Base-by-base conservation (phyloP, 495 filamentous ascomycete species). In the Aspergillus ostianus region DNA sequence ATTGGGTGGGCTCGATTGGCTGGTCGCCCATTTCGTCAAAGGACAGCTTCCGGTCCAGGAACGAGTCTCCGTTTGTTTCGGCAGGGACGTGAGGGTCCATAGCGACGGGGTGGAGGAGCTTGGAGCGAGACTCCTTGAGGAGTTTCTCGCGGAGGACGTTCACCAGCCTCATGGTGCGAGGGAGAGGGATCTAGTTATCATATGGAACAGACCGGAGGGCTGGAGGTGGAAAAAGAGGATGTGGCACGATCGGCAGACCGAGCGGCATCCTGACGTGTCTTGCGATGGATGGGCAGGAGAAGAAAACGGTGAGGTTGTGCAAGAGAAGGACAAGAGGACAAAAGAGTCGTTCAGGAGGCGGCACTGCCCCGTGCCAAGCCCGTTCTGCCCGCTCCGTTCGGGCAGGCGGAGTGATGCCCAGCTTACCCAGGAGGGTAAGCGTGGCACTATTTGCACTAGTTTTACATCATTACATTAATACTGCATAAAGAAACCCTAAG, bases 1-100 rank as follows among this genome's bases (percentile, higher is more conserved):
- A 93, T 3, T 90, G 84, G 63, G 83, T 89, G 9, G 79, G 79
- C n/a, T 47, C 26, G 20, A 27, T 1, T 1, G 10, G 23, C 8
- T 9, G 7, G 20, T 36, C 20, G 7, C 17, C 19, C 15, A 44
- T 36, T 3, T 41, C 52, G 19, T 21, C 21, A 9, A 54, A 23
- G 0, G 52, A 54, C 32, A 54, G 41, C 19, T 54, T 54, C 19
- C 36, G 30, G 32, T 54, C 52, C 45, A 44, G 27, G 30, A 54
- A 46, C 18, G 20, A 19, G 9, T 19, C n/a, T 12, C 36, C 52
- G 5, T 46, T 36, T 17, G 19, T 19, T 21, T 46, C 27, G 10
- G 23, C 13, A 4, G n/a, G 4, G 17, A 15, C 32, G 19, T 23
- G 12, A 21, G 29, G 51, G 29, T 41, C 19, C 21, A 32, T 46